A percentile compares a stretch with the other conserved stretches of the same genome.
Evolutionary conservation across 257 asterid species (phyloP).

Genomic region (Ilex aquifolium): DNA sequence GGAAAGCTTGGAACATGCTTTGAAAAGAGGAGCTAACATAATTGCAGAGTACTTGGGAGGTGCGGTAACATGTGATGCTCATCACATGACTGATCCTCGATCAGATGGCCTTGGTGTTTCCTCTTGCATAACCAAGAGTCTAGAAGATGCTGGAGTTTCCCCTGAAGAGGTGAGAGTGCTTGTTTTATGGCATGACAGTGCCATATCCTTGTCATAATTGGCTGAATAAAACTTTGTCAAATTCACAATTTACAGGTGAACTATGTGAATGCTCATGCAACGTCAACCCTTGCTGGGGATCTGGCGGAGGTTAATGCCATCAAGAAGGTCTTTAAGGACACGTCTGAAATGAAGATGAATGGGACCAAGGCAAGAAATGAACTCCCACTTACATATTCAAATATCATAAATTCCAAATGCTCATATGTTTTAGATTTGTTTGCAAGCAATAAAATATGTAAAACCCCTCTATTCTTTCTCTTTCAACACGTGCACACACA

Average conservation of each 20-base stretch:
- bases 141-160: conserved; percentile 30
- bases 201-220: too few relatives aligned
- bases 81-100: conserved; percentile 47
- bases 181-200: too few relatives aligned
- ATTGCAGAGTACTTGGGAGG: conserved; percentile 52
- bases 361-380: background rate
- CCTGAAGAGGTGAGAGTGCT: background rate
- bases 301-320: conserved; percentile 55
- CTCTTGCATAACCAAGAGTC: conserved; percentile 35
- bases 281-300: conserved; percentile 58
- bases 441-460: too few relatives aligned
- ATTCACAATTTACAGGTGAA: conserved; percentile 28
- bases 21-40: conserved; percentile 38
- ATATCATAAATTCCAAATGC: too few relatives aligned
- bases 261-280: conserved; percentile 63
- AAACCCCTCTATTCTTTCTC: too few relatives aligned
- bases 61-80: conserved; percentile 45
- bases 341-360: conserved; percentile 38
- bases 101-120: conserved; percentile 44
- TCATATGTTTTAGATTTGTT: too few relatives aligned
- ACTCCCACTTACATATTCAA: too few relatives aligned
- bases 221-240: too few relatives aligned
- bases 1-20: conserved; percentile 51
- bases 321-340: conserved; percentile 55
- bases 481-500: too few relatives aligned